Evolutionary conservation across 129 eudicot genomes (phyloP).

Genomic region (Flaveria robusta): DNA sequence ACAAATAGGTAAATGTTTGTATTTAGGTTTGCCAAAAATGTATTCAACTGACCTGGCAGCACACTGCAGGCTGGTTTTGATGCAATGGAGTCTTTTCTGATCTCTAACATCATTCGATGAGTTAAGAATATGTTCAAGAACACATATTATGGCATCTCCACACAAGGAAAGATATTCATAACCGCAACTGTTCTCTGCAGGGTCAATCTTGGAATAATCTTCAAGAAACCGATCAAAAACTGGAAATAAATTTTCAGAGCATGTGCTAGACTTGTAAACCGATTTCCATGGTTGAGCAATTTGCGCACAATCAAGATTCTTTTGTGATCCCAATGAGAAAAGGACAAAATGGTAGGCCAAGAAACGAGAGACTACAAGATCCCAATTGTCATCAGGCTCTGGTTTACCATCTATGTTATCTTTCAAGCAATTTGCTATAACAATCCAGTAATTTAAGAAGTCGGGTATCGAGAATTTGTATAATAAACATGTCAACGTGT

Average conservation of each 20-base stretch:
- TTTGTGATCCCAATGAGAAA: slow-evolving; percentile 26
- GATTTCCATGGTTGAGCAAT: slow-evolving; percentile 57
- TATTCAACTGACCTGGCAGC: slow-evolving; percentile 58
- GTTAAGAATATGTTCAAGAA: slow-evolving; percentile 40
- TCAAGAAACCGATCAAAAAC: slow-evolving; percentile 43
- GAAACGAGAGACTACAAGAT: slow-evolving; percentile 49
- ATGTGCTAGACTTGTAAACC: slow-evolving; percentile 46
- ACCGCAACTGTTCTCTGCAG: slow-evolving; percentile 22
- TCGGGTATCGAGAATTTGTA: slow-evolving; percentile 30
- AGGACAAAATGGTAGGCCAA: slow-evolving; percentile 58
- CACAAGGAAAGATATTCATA: slow-evolving; percentile 36
- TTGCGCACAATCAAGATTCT: slow-evolving; percentile 40
- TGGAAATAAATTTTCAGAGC: slow-evolving; percentile 45
- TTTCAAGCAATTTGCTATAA: slow-evolving; percentile 55
- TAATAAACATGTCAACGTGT: slow-evolving; percentile 41
- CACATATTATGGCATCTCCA: slow-evolving; percentile 50
- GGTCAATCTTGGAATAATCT: slow-evolving; percentile 42
- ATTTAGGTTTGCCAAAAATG: slow-evolving; percentile 1
- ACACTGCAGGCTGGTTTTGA: slow-evolving; percentile 47
- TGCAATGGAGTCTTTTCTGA: slow-evolving; percentile 27
- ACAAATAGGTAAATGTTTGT: not conserved
- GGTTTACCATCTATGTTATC: slow-evolving; percentile 40
- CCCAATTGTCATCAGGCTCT: slow-evolving; percentile 40
- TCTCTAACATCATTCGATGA: slow-evolving; percentile 24
- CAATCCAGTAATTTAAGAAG: slow-evolving; percentile 53